Evolutionary conservation across 768 basidiomycete species (phyloP), one percentile per base, ranked within the genome.

Genomic region (Multifurca ochricompacta): DNA sequence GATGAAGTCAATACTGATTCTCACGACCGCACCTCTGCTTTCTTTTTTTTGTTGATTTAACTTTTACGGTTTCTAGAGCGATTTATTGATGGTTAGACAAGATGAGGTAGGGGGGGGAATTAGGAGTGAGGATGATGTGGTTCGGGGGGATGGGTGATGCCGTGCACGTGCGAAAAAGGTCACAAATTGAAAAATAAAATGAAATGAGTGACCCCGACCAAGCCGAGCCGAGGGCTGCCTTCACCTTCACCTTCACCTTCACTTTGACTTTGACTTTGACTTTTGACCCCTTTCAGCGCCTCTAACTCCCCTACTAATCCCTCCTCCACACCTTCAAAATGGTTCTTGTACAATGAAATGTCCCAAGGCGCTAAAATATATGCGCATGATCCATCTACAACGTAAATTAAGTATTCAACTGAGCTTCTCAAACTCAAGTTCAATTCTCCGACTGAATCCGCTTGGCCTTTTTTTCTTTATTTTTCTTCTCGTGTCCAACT

Each of bases 131-230:
- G 58, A 59, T 59, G 58, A 56, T 59, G 58, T 59, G 58, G 58
- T 59, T 58, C 19, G 48, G 39, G n/a, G 42, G 48, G 58, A 56
- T 28, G 58, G 54, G 31, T 46, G 48, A 59, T 59, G 45, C 57
- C 31, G 54, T 42, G 44, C 48, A 56, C 58, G 58, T 59, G 58
- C 48, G 58, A 56, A 57, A 47, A 49, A 55, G 37, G 39, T 54
- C 23, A 21, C 45, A 19, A 48, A 36, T 25, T n/a, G 16, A 30
- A 23, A 10, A 25, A 39, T 18, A n/a, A n/a, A n/a, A n/a, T n/a
- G n/a, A n/a, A n/a, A n/a, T n/a, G n/a, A n/a, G n/a, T n/a, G n/a
- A n/a, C n/a, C n/a, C n/a, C n/a, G 34, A 41, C n/a, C 31, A 36
- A 39, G 31, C 41, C 7, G n/a, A n/a, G n/a, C n/a, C n/a, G n/a